Conservation (phyloP, 331 rosid genomes). For the Prunus yedoensis region DNA sequence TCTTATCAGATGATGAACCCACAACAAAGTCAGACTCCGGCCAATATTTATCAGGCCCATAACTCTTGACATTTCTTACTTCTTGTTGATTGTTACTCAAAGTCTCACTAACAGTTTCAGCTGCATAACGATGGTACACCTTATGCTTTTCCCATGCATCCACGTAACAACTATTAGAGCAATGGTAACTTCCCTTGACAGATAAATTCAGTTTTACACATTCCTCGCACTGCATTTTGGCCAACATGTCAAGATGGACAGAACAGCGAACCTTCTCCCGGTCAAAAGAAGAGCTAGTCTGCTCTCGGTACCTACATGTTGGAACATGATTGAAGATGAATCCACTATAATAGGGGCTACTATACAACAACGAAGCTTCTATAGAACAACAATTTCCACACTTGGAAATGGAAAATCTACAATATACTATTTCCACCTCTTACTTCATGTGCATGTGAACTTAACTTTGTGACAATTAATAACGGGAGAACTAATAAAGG, state of each 20-base stretch:
- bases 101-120: neutral
- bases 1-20: neutral
- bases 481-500: too few relatives aligned
- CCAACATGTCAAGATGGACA: conserved; percentile 21
- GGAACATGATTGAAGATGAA: neutral
- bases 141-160: conserved; percentile 23
- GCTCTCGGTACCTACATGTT: conserved; percentile 28
- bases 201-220: conserved; percentile 23
- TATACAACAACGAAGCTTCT: neutral
- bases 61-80: conserved; percentile 9
- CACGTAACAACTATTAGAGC: conserved; percentile 13
- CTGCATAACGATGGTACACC: conserved; percentile 13
- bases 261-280: conserved; percentile 13
- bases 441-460: too few relatives aligned
- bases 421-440: too few relatives aligned
- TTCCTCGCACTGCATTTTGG: conserved; percentile 12
- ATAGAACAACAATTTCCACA: neutral
- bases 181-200: conserved; percentile 26
- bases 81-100: neutral
- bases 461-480: too few relatives aligned
- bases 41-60: conserved; percentile 10
- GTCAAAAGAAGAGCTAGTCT: neutral
- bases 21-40: neutral
- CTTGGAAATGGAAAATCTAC: neutral
- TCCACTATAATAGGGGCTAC: neutral